Base-by-base conservation (phyloP, 176 grass and related monocot genomes). In the Melocanna baccifera region DNA sequence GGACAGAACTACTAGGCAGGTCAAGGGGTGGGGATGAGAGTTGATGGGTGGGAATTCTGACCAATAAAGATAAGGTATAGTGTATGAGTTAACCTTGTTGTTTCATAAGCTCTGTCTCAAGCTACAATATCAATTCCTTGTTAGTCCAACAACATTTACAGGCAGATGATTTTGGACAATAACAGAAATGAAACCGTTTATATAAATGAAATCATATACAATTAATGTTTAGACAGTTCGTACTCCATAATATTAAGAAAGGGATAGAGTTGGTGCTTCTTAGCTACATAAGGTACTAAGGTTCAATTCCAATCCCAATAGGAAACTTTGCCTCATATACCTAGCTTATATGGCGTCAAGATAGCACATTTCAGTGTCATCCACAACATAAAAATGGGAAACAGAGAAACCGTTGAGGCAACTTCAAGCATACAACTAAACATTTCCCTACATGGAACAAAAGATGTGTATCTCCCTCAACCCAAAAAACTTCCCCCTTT, bases 361-460 rank as follows among this genome's bases (percentile, higher is more conserved):
- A 69, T 52, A n/a, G 42, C 11, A 52, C 22, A 61, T 32, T 52
- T 69, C 42, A 72, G 20, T 62, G 53, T 20, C 36, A 69, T 56
- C 2, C n/a, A 67, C 32, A 75, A 32, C 23, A 75, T 55, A 62
- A 30, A 14, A 18, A 69, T 69, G 6, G 22, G 64, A 62, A 25
- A 53, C 0, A 71, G 5, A 81, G 51, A 68, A 89, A 64, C 13
- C 9, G 0, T 2, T 77, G 20, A 12, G 59, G 34, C 3, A 85
- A 77, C 23, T 81, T 56, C 20, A 63, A 76, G 70, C 64, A 65
- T 55, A 29, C 9, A 53, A 41, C 67, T 30, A 81, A 11, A 79
- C 73, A 18, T 36, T 39, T 46, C 6, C 62, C 55, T 15, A 76
- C 62, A 75, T 80, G 9, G 10, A 22, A 67, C 7, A 73, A 28